Base-by-base conservation (phyloP, 1,139 yeast genomes). In the Suhomyces terraborum region DNA sequence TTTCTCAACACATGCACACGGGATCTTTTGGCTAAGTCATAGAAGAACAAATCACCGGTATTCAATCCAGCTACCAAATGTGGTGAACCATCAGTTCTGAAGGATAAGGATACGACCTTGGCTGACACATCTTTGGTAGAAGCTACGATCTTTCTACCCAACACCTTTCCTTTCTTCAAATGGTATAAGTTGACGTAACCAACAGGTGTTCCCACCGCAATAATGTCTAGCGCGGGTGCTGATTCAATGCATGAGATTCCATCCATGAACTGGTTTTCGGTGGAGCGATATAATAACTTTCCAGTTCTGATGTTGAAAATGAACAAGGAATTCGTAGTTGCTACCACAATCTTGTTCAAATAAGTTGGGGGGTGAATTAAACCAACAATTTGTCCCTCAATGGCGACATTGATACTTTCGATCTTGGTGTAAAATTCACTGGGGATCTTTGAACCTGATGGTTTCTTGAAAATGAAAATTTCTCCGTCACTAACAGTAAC, bases 11-110 rank as follows among this genome's bases (percentile, higher is more conserved):
- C 71, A 56, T 91, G 97, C 18, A 89, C 81, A 48, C 96, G 74
- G 4, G 88, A 57, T 46, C 79, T 78, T 50, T 78, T 77, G 47
- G 83, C 81, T 52, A 93, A 69, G 61, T 93, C 97, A 56, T 88
- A 89, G 61, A 93, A 89, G 53, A 82, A 80, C 36, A 93, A 64
- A 57, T 88, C 96, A 42, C 99, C 99, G 32, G 77, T 78, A 28
- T 78, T 75, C 37, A 88, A 77, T 9, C 94, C 94, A 19, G 88
- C 82, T 10, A 88, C 95, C 36, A 91, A 56, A 62, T 91, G 95
- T 4, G 94, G 77, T 4, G 84, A 77, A 0, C 96, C 96, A 60
- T 94, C 98, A 2, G 96, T 88, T 65, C 98, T 79, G 67, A 94
- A 93, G 0, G 97, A 86, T 18, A 93, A 54, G 0, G 95, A 74